Evolutionary conservation across 441 rosid genomes (phyloP).

Genomic region (Brassica balearica): DNA sequence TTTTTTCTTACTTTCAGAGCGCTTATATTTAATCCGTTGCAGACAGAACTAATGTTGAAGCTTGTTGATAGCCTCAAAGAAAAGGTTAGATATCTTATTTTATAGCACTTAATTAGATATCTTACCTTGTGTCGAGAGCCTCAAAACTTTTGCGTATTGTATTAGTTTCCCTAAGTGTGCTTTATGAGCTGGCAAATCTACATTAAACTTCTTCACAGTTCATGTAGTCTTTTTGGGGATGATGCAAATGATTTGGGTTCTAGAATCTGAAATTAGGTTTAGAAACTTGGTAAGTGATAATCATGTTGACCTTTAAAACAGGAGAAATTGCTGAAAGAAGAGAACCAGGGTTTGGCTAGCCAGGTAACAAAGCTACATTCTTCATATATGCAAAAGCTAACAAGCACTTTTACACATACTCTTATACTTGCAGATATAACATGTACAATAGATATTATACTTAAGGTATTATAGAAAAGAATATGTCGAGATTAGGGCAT

Average conservation of each 20-base stretch:
- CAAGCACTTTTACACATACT: neutral
- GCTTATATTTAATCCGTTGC: slow-evolving; percentile 19
- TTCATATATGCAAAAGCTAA: neutral
- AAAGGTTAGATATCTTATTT: slow-evolving; percentile 36
- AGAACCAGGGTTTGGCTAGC: slow-evolving; percentile 41
- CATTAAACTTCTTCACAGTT: slow-evolving; percentile 15
- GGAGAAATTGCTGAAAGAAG: slow-evolving; percentile 43
- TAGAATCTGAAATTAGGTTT: slow-evolving; percentile 6
- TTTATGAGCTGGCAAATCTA: neutral
- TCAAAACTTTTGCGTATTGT: neutral
- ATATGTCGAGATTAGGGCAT: neutral
- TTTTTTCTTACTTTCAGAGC: neutral
- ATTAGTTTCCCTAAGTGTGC: slow-evolving; percentile 25
- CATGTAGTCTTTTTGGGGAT: slow-evolving; percentile 7
- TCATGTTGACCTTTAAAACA: slow-evolving; percentile 31
- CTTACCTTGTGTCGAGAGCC: neutral
- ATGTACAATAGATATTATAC: neutral
- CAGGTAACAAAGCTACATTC: slow-evolving; percentile 37
- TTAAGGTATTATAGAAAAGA: neutral
- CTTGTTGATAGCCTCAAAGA: slow-evolving; percentile 41
- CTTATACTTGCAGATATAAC: neutral
- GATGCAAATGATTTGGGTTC: slow-evolving; percentile 8
- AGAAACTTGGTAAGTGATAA: neutral
- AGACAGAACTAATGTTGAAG: slow-evolving; percentile 43
- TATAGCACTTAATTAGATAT: neutral